A percentile compares a stretch with the other conserved stretches of the same genome.
These are phyloP conservation scores for Tremella fuciformis DNA, from an alignment of 768 basidiomycete genomes.

Conservation along the genomic window DNA sequence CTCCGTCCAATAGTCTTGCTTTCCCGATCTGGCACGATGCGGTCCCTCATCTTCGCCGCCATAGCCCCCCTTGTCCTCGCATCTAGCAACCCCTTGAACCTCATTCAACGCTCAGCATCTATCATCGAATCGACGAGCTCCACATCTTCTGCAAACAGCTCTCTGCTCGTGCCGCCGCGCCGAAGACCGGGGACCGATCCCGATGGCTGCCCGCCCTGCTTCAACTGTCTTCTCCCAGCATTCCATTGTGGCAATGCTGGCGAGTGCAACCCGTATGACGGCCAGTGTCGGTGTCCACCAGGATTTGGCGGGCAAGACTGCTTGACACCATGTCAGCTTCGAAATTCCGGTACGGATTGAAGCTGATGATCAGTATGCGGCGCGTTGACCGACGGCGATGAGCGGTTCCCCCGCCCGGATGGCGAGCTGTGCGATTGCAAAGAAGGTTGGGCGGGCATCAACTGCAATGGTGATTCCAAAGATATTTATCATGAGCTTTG, in stretches of 20 bases:
- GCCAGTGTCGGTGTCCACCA: constrained; percentile 92
- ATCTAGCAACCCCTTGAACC: not conserved
- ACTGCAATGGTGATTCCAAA: constrained; percentile 81
- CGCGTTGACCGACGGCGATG: constrained; percentile 84
- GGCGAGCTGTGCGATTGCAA: constrained; percentile 80
- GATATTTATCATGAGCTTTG: not conserved
- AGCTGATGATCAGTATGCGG: constrained; percentile 69
- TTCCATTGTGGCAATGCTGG: constrained; percentile 93
- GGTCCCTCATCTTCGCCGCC: constrained; percentile 1
- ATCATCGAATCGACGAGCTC: not conserved
- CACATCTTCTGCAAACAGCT: not conserved
- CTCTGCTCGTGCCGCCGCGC: constrained; percentile 11
- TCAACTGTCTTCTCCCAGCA: constrained; percentile 89
- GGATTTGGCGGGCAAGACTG: constrained; percentile 99
- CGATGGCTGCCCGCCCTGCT: constrained; percentile 61
- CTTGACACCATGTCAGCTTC: constrained; percentile 68
- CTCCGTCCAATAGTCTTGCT: too few species aligned
- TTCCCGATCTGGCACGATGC: not conserved
- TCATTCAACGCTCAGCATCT: not conserved
- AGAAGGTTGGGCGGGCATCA: constrained; percentile 92
- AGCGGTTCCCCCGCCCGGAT: constrained; percentile 73
- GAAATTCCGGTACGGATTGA: not conserved
- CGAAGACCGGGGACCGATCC: constrained; percentile 7
- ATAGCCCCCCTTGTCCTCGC: not conserved
- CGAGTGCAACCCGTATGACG: constrained; percentile 83